Conservation (phyloP, 225 moss, liverwort and hornwort genomes). For the Antitrichia curtipendula region DNA sequence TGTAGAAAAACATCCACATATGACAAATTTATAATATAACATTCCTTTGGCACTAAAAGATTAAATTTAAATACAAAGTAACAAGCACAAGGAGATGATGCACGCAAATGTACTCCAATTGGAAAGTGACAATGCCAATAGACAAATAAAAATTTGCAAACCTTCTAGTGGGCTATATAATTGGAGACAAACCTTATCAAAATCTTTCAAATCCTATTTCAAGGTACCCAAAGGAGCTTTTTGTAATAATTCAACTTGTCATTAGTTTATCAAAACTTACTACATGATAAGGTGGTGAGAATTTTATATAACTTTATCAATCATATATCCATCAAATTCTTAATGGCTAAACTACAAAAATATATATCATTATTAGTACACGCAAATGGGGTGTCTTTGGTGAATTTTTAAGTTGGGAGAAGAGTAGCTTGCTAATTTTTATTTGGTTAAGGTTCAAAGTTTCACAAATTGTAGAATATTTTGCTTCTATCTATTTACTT, state of each 20-base stretch:
- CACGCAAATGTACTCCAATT: background rate
- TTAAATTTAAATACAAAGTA: background rate
- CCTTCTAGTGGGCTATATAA: background rate
- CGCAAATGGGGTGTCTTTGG: background rate
- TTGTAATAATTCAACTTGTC: background rate
- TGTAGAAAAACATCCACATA: too few relatives aligned
- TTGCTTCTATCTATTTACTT: background rate
- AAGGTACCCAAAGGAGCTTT: fast-evolving
- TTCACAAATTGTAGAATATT: background rate
- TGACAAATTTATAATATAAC: background rate
- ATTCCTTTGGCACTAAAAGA: background rate
- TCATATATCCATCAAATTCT: background rate
- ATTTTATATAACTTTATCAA: background rate
- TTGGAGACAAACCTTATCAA: fast-evolving
- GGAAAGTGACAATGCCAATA: background rate
- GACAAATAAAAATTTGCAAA: background rate
- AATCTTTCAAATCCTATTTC: background rate
- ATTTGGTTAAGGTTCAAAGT: background rate
- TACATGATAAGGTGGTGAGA: background rate
- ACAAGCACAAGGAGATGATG: background rate
- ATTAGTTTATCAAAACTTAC: background rate
- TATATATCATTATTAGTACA: background rate
- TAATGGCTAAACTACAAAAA: background rate
- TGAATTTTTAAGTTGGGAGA: background rate
- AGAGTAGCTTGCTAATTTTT: background rate